Base-by-base conservation (phyloP, 169 alveolate species). In the Babesia sp. region DNA sequence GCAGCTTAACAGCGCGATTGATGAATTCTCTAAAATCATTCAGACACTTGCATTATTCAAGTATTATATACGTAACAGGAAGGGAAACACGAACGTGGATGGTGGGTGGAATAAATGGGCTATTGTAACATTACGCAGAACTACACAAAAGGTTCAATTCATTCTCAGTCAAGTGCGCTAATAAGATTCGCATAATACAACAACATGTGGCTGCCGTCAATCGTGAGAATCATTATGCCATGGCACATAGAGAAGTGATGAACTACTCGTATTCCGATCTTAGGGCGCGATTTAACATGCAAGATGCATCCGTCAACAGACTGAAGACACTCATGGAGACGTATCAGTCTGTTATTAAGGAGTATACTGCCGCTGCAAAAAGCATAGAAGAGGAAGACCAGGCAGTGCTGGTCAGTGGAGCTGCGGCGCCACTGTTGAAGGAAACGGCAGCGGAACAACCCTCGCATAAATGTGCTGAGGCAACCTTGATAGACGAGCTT, bases 11-110 rank as follows among this genome's bases (percentile, higher is more conserved):
- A 33, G 56, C 37, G 87, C 64, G 6, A 79, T 79, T 11, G 87
- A 79, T 71, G 87, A 79, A 45, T 79, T 79, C 57, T 79, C 87
- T 29, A 79, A 79, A 41, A 69, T 79, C 45, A 54, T 79, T 9
- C 87, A 79, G 71, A 79, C 87, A 18, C 60, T 79, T 56, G 87
- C 83, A 8, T 31, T 79, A 66, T 79, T 79, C 50, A 79, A 79
- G 66, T 79, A 79, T 57, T 79, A 79, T 39, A 79, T 79, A 42
- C 63, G 78, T 41, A 68, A 79, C 66, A 34, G 84, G 36, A 79
- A 79, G 66, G 68, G 57, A 18, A 70, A 46, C 48, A 68, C 84
- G 9, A 79, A 79, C 71, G 41, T 79, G 14, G 51, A 53, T 6
- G 74, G 74, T 64, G 34, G 34, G 59, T 8, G n/a, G 28, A 5